Base-by-base conservation (phyloP, 2,329 filamentous ascomycete species). In the Penicillium hesseltinei region DNA sequence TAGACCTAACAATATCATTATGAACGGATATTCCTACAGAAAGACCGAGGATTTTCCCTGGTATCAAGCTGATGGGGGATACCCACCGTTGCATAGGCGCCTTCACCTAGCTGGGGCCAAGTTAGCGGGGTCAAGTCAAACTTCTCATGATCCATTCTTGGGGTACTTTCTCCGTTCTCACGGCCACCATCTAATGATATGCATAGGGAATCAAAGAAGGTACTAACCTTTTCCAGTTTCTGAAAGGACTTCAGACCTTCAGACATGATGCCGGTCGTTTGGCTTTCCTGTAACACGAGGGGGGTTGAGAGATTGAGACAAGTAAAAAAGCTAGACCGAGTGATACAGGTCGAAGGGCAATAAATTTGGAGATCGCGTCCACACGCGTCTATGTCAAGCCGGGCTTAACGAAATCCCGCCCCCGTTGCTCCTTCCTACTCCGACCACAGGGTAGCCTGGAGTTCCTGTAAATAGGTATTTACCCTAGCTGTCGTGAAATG, bases 1-100 rank as follows among this genome's bases (percentile, higher is more conserved):
- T 97, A 99, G 43, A 99, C 92, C 43, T 45, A 45, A 15, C 15
- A 45, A 9, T 19, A 6, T 21, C 8, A 8, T 19, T 4, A 29
- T 31, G 43, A 31, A 15, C n/a, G 6, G n/a, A 44, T 29, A 19
- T 31, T 45, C 43, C 11, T 31, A 10, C 17, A 31, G 5, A n/a
- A 21, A 13, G 27, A 15, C n/a, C 6, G 10, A 29, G 31, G 10
- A 11, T 19, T 31, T 45, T 19, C n/a, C 6, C 8, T 1, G 25
- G 10, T 19, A 19, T 27, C 43, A 31, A 45, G n/a, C 25, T 29
- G 25, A 31, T n/a, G 17, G 27, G 43, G 43, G 27, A 31, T 31
- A 45, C 43, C 6, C 8, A 31, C 43, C 27, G 27, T 45, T 45
- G 43, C 43, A 31, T 45, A 45, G 10, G 43, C 13, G 25, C 43